Evolutionary conservation across 495 filamentous ascomycete genomes (phyloP), one percentile per base, ranked within the genome.

Genomic region (Trypethelium eluteriae): DNA sequence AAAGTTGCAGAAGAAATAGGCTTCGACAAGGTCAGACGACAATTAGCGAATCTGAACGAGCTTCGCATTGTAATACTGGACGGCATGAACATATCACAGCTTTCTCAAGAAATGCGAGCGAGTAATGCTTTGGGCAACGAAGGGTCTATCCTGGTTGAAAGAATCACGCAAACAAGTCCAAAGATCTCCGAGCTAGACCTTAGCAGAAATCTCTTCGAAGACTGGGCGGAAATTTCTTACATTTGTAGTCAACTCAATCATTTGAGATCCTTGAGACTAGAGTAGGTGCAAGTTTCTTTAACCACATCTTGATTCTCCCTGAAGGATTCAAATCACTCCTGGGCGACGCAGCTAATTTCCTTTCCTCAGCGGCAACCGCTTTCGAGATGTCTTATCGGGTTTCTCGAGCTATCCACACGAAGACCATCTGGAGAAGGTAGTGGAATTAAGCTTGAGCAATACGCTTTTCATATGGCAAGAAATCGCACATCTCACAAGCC

Each of bases 1-100:
- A 98, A 98, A 75, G 83, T 94, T 35, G 92, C 89, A 32, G 90
- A 98, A 77, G 95, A 98, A 79, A 85, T 98, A 34, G 94, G 94
- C 53, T 98, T 98, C 73, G 93, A 95, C 64, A 96, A 96, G 80
- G 92, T 96, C 69, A 82, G 89, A 36, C 83, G 83, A 67, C 84
- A 93, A 76, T 86, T 92, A 64, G 87, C 90, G 2, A 82, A 89
- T 74, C 79, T 98, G 34, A 77, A 86, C 59, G 89, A 93, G 71
- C 80, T 98, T 67, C 85, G 82, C 65, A 86, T 92, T 67, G 88
- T 96, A 49, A 78, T 97, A 16, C 81, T 98, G 3, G 92, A 98
- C 78, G 87, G 88, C 2, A 72, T 89, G 66, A 77, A 80, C 39
- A 84, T 97, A 53, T 82, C 32, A 64, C 69, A 77, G n/a, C 69